These are phyloP conservation scores for Lagenidium giganteum DNA, from an alignment of 352 stramenopile species.

Conservation along the genomic window DNA sequence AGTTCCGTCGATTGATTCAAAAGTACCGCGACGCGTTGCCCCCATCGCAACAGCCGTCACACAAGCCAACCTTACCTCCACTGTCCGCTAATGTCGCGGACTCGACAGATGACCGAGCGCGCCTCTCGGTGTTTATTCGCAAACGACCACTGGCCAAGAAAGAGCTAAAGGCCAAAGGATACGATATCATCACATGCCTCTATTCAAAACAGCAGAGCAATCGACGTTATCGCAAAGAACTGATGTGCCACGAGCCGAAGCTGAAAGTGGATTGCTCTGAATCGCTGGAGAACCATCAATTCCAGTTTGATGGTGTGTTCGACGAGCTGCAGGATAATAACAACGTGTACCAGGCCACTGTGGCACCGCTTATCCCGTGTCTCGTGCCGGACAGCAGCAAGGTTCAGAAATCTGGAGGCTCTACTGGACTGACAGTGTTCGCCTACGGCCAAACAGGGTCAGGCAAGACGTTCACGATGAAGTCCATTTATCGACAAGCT, in stretches of 20 bases:
- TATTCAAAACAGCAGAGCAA: constrained; percentile 21
- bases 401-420: too few relatives aligned
- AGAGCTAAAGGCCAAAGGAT: constrained; percentile 60
- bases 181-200: constrained; percentile 56
- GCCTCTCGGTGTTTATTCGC: constrained; percentile 59
- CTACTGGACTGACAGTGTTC: constrained; percentile 87
- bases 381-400: constrained; percentile 22
- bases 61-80: neutral
- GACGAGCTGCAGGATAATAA: constrained; percentile 88
- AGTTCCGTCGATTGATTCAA: constrained; percentile 65
- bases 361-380: constrained; percentile 52
- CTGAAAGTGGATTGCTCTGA: constrained; percentile 67
- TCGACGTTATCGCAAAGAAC: constrained; percentile 24
- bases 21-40: constrained; percentile 43
- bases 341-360: constrained; percentile 82
- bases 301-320: constrained; percentile 87
- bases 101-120: constrained; percentile 19
- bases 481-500: constrained; percentile 60
- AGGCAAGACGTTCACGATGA: constrained; percentile 95
- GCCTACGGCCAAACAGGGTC: constrained; percentile 96
- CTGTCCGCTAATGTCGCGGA: neutral
- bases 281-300: constrained; percentile 62
- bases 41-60: constrained; percentile 16
- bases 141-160: constrained; percentile 65
- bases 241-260: constrained; percentile 73